A percentile compares a stretch with the other conserved stretches of the same genome.
Evolutionary conservation across 306 rosid species (phyloP).

Genomic region (Amphicarpaea edgeworthii): DNA sequence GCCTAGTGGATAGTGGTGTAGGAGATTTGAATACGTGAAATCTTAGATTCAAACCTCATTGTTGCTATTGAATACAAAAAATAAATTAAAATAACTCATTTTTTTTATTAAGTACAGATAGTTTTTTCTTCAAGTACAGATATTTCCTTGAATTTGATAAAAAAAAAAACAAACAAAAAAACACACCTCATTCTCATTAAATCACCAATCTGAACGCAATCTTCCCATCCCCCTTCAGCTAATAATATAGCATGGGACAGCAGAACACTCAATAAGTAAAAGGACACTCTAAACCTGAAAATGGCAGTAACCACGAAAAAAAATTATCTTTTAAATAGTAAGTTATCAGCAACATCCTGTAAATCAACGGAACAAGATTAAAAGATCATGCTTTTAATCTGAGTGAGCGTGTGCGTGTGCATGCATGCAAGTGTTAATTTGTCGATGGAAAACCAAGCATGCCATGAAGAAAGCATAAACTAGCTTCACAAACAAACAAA

Average conservation of each 20-base stretch:
- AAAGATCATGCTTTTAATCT: neutral
- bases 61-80: no score
- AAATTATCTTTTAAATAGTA: neutral
- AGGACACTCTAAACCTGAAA: neutral
- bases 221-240: conserved; percentile 21
- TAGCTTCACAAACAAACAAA: neutral
- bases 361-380: conserved; percentile 3
- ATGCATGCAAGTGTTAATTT: neutral
- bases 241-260: neutral
- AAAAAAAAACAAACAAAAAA: no score
- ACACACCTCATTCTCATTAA: conserved; percentile 2
- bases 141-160: neutral
- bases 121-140: neutral
- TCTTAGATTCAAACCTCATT: no score
- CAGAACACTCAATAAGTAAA: neutral
- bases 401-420: neutral
- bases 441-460: no score
- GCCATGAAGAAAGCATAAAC: conserved; percentile 21
- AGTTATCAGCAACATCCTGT: conserved; percentile 34
- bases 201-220: conserved; percentile 10
- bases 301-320: neutral
- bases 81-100: no score
- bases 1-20: no score
- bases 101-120: neutral
- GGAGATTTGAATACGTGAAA: no score